phyloP scores from a whole-genome alignment of 306 rosid species.

The Cucumis melo region DNA sequence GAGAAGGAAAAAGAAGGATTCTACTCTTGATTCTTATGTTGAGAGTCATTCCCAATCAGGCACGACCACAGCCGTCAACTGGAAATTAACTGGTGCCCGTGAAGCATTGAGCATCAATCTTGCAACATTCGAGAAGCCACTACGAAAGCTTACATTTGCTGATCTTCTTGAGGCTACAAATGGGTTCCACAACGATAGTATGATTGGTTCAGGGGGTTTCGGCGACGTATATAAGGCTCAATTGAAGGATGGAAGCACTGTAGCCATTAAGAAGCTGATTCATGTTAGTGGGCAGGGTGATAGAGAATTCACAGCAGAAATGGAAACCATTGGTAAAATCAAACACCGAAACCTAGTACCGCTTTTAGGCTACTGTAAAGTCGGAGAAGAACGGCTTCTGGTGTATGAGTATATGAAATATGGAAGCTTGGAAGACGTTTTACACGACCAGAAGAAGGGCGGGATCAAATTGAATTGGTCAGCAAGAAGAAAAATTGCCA shows the following conservation, averaged over 20 bases:
- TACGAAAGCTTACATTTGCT: constrained; percentile 70
- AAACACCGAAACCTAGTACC: constrained; percentile 93
- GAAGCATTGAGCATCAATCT: constrained; percentile 92
- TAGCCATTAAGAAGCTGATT: constrained; percentile 86
- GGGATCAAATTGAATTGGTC: constrained; percentile 78
- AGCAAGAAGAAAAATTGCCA: constrained; percentile 72
- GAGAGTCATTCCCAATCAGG: constrained; percentile 57
- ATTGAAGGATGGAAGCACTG: constrained; percentile 74
- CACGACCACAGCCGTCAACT: constrained; percentile 27
- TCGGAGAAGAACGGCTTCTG: constrained; percentile 79
- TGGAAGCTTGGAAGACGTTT: constrained; percentile 90
- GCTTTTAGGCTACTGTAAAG: constrained; percentile 89
- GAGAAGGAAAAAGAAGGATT: constrained; percentile 70
- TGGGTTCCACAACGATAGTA: constrained; percentile 75
- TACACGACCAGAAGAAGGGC: constrained; percentile 57
- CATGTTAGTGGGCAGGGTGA: constrained; percentile 96
- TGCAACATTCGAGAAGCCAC: constrained; percentile 80
- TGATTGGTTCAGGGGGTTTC: constrained; percentile 78
- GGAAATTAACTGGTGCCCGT: constrained; percentile 61
- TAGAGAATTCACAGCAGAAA: constrained; percentile 93
- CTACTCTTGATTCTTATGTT: constrained; percentile 39
- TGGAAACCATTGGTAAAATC: constrained; percentile 98
- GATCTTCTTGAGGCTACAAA: constrained; percentile 86
- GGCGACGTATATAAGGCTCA: constrained; percentile 94
- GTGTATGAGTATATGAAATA: constrained; percentile 89